Conservation (phyloP, 2,329 filamentous ascomycete species). For the Pyrenochaeta sp. region DNA sequence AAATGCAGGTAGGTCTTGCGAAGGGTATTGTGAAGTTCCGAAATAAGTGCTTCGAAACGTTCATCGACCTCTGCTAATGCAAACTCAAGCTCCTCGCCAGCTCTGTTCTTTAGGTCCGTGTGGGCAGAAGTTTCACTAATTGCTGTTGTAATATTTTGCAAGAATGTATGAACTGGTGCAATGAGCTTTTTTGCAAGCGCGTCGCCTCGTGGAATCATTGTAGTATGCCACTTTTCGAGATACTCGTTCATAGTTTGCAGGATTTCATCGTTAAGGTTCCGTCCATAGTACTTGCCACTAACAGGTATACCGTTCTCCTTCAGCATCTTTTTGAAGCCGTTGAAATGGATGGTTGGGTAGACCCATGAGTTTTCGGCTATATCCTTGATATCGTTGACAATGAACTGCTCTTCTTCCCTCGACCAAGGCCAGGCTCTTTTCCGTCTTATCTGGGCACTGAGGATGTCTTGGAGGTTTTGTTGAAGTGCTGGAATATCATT, state of each 20-base stretch:
- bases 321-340: slow-evolving; percentile 15
- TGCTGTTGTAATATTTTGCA: background rate
- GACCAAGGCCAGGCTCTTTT: slow-evolving; percentile 3
- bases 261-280: slow-evolving; percentile 16
- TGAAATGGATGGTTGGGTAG: slow-evolving; percentile 4
- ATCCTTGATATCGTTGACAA: background rate
- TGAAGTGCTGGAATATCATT: background rate
- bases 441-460: background rate
- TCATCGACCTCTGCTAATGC: background rate
- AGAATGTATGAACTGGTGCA: background rate
- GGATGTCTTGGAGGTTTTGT: background rate
- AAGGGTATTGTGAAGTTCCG: slow-evolving; percentile 3
- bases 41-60: background rate
- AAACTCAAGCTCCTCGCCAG: slow-evolving; percentile 1
- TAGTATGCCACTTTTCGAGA: slow-evolving; percentile 7
- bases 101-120: slow-evolving; percentile 4
- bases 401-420: background rate
- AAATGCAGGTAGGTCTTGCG: slow-evolving; percentile 6
- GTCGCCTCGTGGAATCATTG: background rate
- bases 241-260: slow-evolving; percentile 1
- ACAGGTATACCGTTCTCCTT: slow-evolving; percentile 16
- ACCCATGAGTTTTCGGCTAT: background rate
- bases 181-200: slow-evolving; percentile 1
- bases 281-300: slow-evolving; percentile 6
- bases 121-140: slow-evolving; percentile 4